Base-by-base conservation (phyloP, 805 yeast genomes). In the Wickerhamiella domercqiae region DNA sequence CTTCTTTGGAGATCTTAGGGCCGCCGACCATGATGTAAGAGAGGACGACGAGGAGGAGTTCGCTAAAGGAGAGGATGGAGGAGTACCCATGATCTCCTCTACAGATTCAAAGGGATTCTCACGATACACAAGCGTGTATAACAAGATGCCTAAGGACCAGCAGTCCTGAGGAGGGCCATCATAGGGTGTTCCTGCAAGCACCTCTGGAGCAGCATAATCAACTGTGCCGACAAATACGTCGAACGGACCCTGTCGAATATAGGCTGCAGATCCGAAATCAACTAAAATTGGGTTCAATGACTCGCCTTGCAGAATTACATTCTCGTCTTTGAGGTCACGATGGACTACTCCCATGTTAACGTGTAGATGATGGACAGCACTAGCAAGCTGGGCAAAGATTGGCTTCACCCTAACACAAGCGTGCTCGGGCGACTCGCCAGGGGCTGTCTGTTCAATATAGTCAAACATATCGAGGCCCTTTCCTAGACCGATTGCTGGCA, bases 181-280 rank as follows among this genome's bases (percentile, higher is more conserved):
- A 52, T 87, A 90, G 17, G 86, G 78, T 42, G 75, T 75, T 2
- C 97, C 98, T 36, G 75, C 68, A 25, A 90, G 63, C 0, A 90
- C 94, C 57, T 90, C 98, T 0, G 98, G 98, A 0, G 97, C 93
- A 1, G 97, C 97, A 56, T 87, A 90, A 56, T 90, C 96, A 32
- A 90, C 75, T 0, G 98, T 90, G 2, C 98, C 98, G 2, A 90
- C 97, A 59, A 90, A 87, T 4, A 90, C 94, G 48, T 87, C 94
- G 59, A 87, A 90, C 4, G 97, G 97, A 0, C 96, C 97, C 60
- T 78, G 83, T 46, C 70, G 72, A 16, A 75, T 72, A 55, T 83
- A 83, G 0, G 96, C 94, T 1, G 97, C 94, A 34, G 93, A 78
- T 1, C 98, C 98, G 56, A 84, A 87, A 59, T 87, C 98, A 52